Percentiles rank a stretch among this genome's conserved stretches.
Conservation (phyloP, 345 rosid species). For the Rubroshorea leprosula region DNA sequence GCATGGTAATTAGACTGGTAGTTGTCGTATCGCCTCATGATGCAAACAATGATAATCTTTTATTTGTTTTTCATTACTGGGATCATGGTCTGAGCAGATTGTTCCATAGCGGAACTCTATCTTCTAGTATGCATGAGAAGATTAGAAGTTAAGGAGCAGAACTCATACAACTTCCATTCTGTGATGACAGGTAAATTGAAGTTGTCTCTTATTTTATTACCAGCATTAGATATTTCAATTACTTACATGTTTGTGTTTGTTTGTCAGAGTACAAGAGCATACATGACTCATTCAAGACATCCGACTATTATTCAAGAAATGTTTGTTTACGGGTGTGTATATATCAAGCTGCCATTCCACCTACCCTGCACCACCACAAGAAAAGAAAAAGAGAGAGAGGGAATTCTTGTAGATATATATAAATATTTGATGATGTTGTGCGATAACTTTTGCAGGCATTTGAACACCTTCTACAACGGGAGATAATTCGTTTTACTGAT, state of each 20-base stretch:
- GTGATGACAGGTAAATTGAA: constrained; percentile 69
- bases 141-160: constrained; percentile 83
- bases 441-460: constrained; percentile 57
- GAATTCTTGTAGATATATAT: too few relatives aligned
- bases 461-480: constrained; percentile 68
- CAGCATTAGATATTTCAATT: neutral
- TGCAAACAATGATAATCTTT: neutral
- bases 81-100: constrained; percentile 42
- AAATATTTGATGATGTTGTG: constrained; percentile 5
- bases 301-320: constrained; percentile 59
- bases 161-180: constrained; percentile 68
- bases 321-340: constrained; percentile 71
- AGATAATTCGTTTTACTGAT: constrained; percentile 57
- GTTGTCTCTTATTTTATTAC: constrained; percentile 2
- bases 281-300: constrained; percentile 70
- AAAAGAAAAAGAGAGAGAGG: too few relatives aligned
- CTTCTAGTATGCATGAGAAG: constrained; percentile 82
- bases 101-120: constrained; percentile 86
- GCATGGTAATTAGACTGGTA: too few relatives aligned
- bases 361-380: too few relatives aligned
- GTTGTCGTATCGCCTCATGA: neutral
- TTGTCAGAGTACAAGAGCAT: constrained; percentile 74
- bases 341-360: too few relatives aligned
- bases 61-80: neutral
- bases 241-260: constrained; percentile 10